These are phyloP conservation scores for Boechera divaricarpa DNA, from an alignment of 345 rosid genomes.

Conservation along the genomic window DNA sequence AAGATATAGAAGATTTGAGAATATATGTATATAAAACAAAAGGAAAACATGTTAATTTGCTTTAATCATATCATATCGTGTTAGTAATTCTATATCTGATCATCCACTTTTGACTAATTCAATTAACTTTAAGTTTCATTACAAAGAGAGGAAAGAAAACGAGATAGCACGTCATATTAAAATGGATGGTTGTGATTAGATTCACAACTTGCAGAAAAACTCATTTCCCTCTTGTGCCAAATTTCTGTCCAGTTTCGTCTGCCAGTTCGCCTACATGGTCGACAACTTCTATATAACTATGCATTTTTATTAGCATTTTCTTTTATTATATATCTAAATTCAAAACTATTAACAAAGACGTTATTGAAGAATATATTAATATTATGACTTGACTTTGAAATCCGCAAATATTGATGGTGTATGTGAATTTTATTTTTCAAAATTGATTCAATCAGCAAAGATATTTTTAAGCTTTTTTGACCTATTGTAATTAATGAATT, in stretches of 20 bases:
- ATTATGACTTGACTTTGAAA: neutral
- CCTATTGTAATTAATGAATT: neutral
- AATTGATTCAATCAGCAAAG: no score
- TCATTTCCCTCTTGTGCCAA: slow-evolving; percentile 3
- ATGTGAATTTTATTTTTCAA: no score
- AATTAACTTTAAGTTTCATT: slow-evolving; percentile 21
- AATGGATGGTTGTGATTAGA: slow-evolving; percentile 12
- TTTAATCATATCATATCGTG: slow-evolving; percentile 6
- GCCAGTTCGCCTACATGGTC: neutral
- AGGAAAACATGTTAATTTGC: neutral
- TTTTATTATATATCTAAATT: no score
- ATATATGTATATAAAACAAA: neutral
- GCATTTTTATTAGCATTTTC: neutral
- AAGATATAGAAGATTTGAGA: neutral
- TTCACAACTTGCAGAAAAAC: neutral
- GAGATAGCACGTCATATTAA: neutral
- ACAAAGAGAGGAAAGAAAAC: neutral
- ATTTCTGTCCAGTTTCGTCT: neutral
- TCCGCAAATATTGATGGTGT: neutral
- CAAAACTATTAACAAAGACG: neutral
- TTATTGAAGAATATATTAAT: neutral
- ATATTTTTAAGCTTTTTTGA: neutral
- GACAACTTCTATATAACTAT: neutral
- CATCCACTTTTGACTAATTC: slow-evolving; percentile 33
- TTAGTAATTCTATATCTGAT: slow-evolving; percentile 9